Conservation (phyloP, 2,329 filamentous ascomycete genomes). For the Neopestalotiopsis clavispora region DNA sequence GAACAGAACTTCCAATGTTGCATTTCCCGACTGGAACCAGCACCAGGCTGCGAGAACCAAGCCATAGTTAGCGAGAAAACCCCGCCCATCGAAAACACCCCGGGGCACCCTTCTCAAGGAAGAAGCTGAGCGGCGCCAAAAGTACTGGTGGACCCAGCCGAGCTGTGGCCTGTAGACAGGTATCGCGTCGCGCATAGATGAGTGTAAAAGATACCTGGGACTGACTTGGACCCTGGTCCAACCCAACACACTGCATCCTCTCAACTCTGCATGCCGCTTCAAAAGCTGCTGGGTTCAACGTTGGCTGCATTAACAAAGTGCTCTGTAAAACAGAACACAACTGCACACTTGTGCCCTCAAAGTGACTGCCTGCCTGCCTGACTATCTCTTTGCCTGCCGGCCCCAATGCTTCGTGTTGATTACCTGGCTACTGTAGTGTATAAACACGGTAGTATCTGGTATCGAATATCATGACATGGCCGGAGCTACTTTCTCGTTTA, state of each 20-base stretch:
- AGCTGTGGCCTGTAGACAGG: background rate
- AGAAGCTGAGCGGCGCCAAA: slow-evolving; percentile 15
- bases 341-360: background rate
- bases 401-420: too few relatives aligned
- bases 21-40: slow-evolving; percentile 8
- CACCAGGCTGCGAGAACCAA: background rate
- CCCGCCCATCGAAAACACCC: slow-evolving; percentile 7
- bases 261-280: slow-evolving; percentile 8
- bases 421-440: too few relatives aligned
- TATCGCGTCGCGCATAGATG: background rate
- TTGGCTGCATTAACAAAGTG: slow-evolving; percentile 6
- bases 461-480: background rate
- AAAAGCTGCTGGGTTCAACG: slow-evolving; percentile 5
- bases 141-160: slow-evolving; percentile 9
- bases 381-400: background rate
- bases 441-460: too few relatives aligned
- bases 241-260: background rate
- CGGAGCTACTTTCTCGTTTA: background rate
- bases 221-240: background rate
- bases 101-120: slow-evolving; percentile 1
- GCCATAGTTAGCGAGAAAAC: background rate
- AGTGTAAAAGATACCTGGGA: background rate
- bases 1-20: slow-evolving; percentile 4
- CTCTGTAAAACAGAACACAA: background rate
- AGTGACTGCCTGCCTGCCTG: background rate